Conservation (phyloP, 2,329 filamentous ascomycete species). For the Cladobotryum protrusum region DNA sequence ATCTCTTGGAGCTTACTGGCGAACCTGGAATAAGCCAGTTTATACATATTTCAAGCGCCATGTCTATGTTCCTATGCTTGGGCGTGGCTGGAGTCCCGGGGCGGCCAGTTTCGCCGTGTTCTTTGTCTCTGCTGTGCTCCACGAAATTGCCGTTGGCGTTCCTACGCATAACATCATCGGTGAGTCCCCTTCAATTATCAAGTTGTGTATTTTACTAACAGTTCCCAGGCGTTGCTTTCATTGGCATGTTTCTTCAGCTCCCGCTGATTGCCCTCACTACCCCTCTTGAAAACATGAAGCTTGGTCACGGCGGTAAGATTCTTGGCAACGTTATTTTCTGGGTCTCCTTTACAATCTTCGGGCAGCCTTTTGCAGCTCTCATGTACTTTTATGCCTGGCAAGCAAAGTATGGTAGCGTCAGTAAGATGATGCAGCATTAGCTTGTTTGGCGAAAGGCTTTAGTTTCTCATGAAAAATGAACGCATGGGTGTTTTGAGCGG, state of each 20-base stretch:
- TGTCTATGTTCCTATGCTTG: constrained; percentile 81
- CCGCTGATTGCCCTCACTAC: constrained; percentile 79
- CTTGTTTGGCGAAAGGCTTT: neutral
- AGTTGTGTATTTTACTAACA: constrained; percentile 7
- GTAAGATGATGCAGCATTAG: constrained; percentile 24
- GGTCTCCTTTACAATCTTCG: constrained; percentile 92
- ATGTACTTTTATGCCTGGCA: constrained; percentile 99
- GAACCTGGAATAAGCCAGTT: constrained; percentile 95
- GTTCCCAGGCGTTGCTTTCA: constrained; percentile 71
- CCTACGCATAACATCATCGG: constrained; percentile 92
- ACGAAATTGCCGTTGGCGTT: constrained; percentile 87
- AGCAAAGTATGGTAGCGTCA: constrained; percentile 88
- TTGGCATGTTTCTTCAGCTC: constrained; percentile 90
- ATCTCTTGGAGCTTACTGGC: constrained; percentile 84
- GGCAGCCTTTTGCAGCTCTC: constrained; percentile 85
- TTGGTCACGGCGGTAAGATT: constrained; percentile 63
- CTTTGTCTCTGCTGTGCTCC: constrained; percentile 77
- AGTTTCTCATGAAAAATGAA: neutral
- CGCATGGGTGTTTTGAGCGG: neutral
- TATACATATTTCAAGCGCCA: constrained; percentile 96
- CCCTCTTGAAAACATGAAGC: constrained; percentile 70
- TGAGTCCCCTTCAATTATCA: constrained; percentile 33
- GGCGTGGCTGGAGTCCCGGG: constrained; percentile 68
- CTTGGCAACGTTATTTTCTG: constrained; percentile 94
- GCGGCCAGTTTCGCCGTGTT: constrained; percentile 78